Percentiles rank a stretch among this genome's conserved stretches.
Evolutionary conservation across 2,329 filamentous ascomycete genomes (phyloP).

Genomic region (Colletotrichum eremochloae): DNA sequence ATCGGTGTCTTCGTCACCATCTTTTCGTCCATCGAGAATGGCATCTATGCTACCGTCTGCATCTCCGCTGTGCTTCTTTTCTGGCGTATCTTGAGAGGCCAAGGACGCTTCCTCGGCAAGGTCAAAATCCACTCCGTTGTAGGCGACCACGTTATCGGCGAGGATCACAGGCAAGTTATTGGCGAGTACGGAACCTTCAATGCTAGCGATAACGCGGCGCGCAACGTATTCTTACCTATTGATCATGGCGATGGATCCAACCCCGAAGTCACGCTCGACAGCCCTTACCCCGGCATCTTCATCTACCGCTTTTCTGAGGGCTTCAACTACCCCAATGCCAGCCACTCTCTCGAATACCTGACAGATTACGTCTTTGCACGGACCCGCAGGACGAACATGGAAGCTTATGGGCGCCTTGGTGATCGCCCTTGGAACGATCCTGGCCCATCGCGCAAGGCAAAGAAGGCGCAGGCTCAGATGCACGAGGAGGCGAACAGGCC

Average conservation of each 20-base stretch:
- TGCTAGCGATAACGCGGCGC: conserved; percentile 61
- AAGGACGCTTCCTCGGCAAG: conserved; percentile 85
- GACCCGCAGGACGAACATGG: conserved; percentile 82
- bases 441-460: conserved; percentile 71
- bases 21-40: conserved; percentile 90
- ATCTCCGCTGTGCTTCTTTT: conserved; percentile 83
- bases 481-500: conserved; percentile 67
- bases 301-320: conserved; percentile 96
- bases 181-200: conserved; percentile 71
- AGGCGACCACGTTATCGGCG: conserved; percentile 78
- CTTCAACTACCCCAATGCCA: conserved; percentile 96
- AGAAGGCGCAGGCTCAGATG: conserved; percentile 53
- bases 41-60: conserved; percentile 88
- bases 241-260: conserved; percentile 93
- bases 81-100: conserved; percentile 85
- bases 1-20: conserved; percentile 91
- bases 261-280: conserved; percentile 81
- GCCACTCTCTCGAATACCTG: conserved; percentile 87
- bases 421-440: conserved; percentile 98
- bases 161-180: conserved; percentile 62
- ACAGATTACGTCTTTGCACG: conserved; percentile 75
- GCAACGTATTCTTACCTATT: conserved; percentile 89
- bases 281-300: conserved; percentile 91
- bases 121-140: conserved; percentile 88
- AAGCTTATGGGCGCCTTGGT: conserved; percentile 73